A percentile compares a stretch with the other conserved stretches of the same genome.
Evolutionary conservation across 202 grass and related monocot genomes (phyloP).

Genomic region (Elaeis oleifera): DNA sequence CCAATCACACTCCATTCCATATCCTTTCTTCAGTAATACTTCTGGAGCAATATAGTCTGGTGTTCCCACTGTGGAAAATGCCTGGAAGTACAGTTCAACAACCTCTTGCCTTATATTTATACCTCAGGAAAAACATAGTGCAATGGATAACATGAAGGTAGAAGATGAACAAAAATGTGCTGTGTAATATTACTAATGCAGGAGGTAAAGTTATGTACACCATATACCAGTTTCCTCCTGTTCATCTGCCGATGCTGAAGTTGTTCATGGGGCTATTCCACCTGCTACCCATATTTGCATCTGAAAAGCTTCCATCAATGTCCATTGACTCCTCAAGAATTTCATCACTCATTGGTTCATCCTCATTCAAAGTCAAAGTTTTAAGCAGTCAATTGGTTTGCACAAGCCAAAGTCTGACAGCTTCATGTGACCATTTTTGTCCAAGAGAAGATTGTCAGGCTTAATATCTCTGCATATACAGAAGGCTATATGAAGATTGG

Average conservation of each 20-base stretch:
- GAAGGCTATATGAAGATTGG: background rate
- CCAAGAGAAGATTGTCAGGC: slow-evolving; percentile 44
- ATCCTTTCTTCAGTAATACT: slow-evolving; percentile 98
- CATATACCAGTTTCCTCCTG: background rate
- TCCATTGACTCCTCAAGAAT: slow-evolving; percentile 26
- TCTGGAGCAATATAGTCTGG: slow-evolving; percentile 99
- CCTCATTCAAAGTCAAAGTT: slow-evolving; percentile 16
- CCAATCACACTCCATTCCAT: slow-evolving; percentile 99
- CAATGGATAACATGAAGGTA: slow-evolving; percentile 1
- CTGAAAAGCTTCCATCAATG: slow-evolving; percentile 16
- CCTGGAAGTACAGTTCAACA: slow-evolving; percentile 36
- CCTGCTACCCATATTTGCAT: slow-evolving; percentile 16
- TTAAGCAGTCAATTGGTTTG: slow-evolving; percentile 23
- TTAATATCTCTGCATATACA: slow-evolving; percentile 41
- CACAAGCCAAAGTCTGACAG: slow-evolving; percentile 50
- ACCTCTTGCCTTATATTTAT: slow-evolving; percentile 1
- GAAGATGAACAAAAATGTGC: too few species aligned
- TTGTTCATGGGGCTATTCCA: slow-evolving; percentile 25
- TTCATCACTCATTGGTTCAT: slow-evolving; percentile 18
- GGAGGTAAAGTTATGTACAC: too few species aligned
- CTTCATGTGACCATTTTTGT: slow-evolving; percentile 47
- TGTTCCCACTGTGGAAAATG: slow-evolving; percentile 96
- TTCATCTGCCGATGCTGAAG: slow-evolving; percentile 17
- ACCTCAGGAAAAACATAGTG: background rate
- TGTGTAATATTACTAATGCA: too few species aligned